These are phyloP conservation scores for Prunus mira DNA, from an alignment of 306 rosid species.

Conservation along the genomic window DNA sequence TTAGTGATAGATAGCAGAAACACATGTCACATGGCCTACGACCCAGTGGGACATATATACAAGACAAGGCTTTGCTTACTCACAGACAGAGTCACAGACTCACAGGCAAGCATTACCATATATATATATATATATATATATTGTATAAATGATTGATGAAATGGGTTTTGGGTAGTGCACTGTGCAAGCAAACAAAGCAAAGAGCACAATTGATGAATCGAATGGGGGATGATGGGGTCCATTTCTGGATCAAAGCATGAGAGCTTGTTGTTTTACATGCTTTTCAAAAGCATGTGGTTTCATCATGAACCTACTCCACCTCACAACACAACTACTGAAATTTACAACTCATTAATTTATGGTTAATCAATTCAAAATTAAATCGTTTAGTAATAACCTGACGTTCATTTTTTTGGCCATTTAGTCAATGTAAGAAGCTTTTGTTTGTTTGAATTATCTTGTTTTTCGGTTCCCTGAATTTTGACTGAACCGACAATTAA, in stretches of 20 bases:
- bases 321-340: neutral
- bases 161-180: neutral
- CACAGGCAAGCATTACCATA: neutral
- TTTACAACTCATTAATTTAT: neutral
- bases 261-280: conserved; percentile 1
- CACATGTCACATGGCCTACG: neutral
- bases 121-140: too few relatives aligned
- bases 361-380: neutral
- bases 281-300: neutral
- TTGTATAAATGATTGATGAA: neutral
- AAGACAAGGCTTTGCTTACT: neutral
- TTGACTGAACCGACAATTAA: neutral
- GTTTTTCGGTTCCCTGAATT: too few relatives aligned
- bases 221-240: neutral
- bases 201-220: neutral
- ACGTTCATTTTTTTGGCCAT: neutral
- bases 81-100: neutral
- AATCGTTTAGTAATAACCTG: neutral
- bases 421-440: too few relatives aligned
- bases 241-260: conserved; percentile 5
- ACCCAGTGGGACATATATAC: neutral
- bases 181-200: conserved; percentile 1
- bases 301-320: conserved; percentile 1
- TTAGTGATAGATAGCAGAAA: neutral
- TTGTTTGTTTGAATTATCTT: too few relatives aligned